phyloP scores from a whole-genome alignment of 306 rosid species.

The Prunus dulcis region DNA sequence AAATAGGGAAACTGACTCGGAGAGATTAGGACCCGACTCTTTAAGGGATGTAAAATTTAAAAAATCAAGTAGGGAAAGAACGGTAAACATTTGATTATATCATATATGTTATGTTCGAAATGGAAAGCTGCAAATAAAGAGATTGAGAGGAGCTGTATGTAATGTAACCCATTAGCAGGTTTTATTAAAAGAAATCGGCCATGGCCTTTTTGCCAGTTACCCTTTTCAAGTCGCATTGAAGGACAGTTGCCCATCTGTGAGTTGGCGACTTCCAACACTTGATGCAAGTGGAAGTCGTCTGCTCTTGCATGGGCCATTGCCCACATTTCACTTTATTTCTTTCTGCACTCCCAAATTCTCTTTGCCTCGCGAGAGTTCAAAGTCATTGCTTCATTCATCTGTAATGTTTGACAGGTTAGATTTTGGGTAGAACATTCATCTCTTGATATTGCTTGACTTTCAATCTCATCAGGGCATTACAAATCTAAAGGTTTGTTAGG shows the following conservation, averaged over 20 bases:
- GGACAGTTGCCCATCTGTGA: background rate
- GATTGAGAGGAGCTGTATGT: constrained; percentile 22
- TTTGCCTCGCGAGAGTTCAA: no score
- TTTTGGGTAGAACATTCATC: no score
- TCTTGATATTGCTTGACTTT: no score
- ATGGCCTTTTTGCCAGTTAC: constrained; percentile 22
- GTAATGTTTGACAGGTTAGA: no score
- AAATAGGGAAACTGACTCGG: constrained; percentile 41
- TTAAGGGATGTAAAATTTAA: constrained; percentile 46
- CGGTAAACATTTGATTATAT: constrained; percentile 36
- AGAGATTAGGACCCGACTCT: constrained; percentile 53
- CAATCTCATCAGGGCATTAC: no score
- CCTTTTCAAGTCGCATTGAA: background rate
- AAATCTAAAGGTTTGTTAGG: no score
- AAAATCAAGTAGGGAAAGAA: constrained; percentile 45
- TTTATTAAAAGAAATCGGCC: constrained; percentile 8
- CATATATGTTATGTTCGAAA: constrained; percentile 21
- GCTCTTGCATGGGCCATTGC: background rate
- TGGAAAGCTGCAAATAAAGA: constrained; percentile 48
- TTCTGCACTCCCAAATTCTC: no score
- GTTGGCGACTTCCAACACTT: background rate
- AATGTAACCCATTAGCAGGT: constrained; percentile 25
- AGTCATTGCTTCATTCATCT: no score
- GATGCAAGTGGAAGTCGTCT: background rate
- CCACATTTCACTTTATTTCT: no score